These are phyloP conservation scores for Crithidia bombi DNA, from an alignment of 208 protist genomes.

Conservation along the genomic window DNA sequence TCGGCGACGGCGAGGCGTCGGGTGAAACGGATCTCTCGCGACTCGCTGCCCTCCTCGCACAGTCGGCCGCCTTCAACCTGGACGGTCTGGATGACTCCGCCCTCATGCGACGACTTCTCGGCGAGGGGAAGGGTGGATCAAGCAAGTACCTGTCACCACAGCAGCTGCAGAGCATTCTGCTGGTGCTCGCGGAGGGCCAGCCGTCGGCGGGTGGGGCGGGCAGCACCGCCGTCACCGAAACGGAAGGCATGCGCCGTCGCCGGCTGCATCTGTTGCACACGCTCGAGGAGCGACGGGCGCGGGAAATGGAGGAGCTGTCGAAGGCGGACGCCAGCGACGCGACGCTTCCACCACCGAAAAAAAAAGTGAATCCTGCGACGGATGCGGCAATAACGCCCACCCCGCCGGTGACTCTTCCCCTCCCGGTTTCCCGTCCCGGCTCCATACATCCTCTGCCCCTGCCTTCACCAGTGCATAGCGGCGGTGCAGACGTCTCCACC, in stretches of 20 bases:
- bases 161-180: conserved; percentile 52
- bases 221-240: conserved; percentile 23
- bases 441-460: not conserved
- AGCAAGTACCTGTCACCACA: conserved; percentile 29
- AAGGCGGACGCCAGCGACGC: not conserved
- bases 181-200: conserved; percentile 37
- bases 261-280: conserved; percentile 49
- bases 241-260: conserved; percentile 37
- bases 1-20: conserved; percentile 44
- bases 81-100: conserved; percentile 60
- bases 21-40: conserved; percentile 33
- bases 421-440: not conserved
- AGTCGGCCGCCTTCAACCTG: conserved; percentile 51
- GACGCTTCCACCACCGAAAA: conserved; percentile 1
- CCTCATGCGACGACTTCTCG: conserved; percentile 57
- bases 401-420: not conserved
- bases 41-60: conserved; percentile 57
- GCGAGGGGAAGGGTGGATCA: conserved; percentile 25
- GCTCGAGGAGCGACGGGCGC: conserved; percentile 29
- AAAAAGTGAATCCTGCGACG: not conserved
- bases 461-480: not conserved
- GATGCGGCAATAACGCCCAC: not conserved
- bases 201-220: not conserved
- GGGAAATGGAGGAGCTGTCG: conserved; percentile 20
- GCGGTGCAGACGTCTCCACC: not conserved